phyloP scores from a whole-genome alignment of 2,329 filamentous ascomycete genomes.

The Claviceps pazoutovae region DNA sequence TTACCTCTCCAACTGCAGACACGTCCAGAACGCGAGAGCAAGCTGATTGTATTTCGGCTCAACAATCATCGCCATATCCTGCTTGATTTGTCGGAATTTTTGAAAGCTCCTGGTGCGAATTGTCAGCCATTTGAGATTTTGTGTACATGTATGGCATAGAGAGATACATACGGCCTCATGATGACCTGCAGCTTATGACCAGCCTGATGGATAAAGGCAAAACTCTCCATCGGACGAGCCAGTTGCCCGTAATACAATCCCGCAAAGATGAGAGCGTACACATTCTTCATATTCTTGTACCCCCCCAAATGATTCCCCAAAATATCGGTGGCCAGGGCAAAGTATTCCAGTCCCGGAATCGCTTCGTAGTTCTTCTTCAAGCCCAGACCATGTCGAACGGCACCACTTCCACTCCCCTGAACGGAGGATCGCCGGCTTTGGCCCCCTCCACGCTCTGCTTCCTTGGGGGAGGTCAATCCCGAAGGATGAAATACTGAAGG shows the following conservation, averaged over 20 bases:
- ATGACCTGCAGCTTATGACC: slow-evolving; percentile 53
- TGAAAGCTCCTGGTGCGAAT: slow-evolving; percentile 29
- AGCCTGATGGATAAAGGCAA: slow-evolving; percentile 43
- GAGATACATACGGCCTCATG: slow-evolving; percentile 50
- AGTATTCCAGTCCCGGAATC: slow-evolving; percentile 83
- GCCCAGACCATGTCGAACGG: slow-evolving; percentile 15
- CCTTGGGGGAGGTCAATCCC: slow-evolving; percentile 36
- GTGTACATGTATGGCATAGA: neutral
- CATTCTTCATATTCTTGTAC: slow-evolving; percentile 66
- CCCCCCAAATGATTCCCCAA: slow-evolving; percentile 68
- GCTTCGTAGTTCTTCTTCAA: slow-evolving; percentile 57
- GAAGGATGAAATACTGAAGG: slow-evolving; percentile 35
- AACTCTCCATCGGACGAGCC: slow-evolving; percentile 76
- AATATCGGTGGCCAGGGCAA: slow-evolving; percentile 74
- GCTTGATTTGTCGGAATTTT: slow-evolving; percentile 30
- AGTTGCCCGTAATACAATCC: slow-evolving; percentile 83
- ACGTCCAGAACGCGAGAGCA: slow-evolving; percentile 80
- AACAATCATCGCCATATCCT: slow-evolving; percentile 23
- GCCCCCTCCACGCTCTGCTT: slow-evolving; percentile 27
- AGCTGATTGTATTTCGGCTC: slow-evolving; percentile 44
- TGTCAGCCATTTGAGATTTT: neutral
- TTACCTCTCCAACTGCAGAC: slow-evolving; percentile 79
- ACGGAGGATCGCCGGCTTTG: slow-evolving; percentile 38
- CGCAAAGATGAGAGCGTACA: slow-evolving; percentile 73
- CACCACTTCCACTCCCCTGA: slow-evolving; percentile 22